A percentile compares a stretch with the other conserved stretches of the same genome.
Conservation (phyloP, 2,329 filamentous ascomycete species). For the Magnaporthiopsis rhizophila region DNA sequence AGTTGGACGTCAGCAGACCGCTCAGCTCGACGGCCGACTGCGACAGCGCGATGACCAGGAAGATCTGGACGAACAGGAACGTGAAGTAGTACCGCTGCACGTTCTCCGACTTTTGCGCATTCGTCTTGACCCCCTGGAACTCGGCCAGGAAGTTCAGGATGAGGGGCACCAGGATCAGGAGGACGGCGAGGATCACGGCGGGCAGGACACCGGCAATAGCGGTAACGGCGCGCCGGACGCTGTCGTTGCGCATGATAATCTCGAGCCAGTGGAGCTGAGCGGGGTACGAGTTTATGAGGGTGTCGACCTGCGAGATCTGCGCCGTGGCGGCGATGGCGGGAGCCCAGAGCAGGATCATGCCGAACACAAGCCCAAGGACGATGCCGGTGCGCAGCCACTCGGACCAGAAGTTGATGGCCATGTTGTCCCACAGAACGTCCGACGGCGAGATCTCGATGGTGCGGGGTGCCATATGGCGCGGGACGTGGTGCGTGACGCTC, state of each 20-base stretch:
- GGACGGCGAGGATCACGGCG: constrained; percentile 63
- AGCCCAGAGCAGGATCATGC: constrained; percentile 82
- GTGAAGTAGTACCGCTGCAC: constrained; percentile 90
- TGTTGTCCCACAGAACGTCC: constrained; percentile 95
- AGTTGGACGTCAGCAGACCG: constrained; percentile 40
- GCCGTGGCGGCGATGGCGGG: constrained; percentile 86
- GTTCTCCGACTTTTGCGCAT: constrained; percentile 67
- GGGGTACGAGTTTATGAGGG: constrained; percentile 44
- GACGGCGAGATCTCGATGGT: constrained; percentile 89
- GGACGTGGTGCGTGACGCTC: constrained; percentile 80
- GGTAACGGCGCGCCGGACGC: constrained; percentile 53
- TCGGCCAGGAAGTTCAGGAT: constrained; percentile 65
- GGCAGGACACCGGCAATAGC: constrained; percentile 80
- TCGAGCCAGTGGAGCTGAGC: constrained; percentile 53
- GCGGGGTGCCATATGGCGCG: constrained; percentile 86
- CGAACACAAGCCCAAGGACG: constrained; percentile 57
- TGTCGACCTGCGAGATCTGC: constrained; percentile 67
- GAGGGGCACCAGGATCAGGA: constrained; percentile 75
- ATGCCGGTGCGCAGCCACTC: constrained; percentile 64
- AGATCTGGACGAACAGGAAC: constrained; percentile 91
- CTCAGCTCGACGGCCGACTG: constrained; percentile 52
- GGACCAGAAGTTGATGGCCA: constrained; percentile 93
- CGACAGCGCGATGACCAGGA: constrained; percentile 84
- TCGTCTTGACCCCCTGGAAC: constrained; percentile 75
- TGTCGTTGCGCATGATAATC: constrained; percentile 55